Evolutionary conservation across 495 filamentous ascomycete genomes (phyloP).

Genomic region (Entonaema liquescens): DNA sequence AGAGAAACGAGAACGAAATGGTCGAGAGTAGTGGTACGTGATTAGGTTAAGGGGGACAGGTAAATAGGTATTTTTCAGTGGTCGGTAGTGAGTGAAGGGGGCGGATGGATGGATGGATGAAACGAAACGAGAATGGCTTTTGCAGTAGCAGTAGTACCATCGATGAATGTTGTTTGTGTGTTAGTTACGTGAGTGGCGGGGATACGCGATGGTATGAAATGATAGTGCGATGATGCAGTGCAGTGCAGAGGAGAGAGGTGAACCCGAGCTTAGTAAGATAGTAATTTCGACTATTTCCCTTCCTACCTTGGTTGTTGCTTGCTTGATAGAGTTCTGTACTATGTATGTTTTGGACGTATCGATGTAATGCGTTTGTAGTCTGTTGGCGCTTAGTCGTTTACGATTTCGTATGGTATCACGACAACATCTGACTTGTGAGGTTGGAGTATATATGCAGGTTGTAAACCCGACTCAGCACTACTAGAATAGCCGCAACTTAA

Average conservation of each 20-base stretch:
- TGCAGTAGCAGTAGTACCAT: conserved; percentile 30
- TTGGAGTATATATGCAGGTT: no score
- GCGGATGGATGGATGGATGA: neutral
- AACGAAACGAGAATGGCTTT: conserved; percentile 34
- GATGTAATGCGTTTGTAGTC: no score
- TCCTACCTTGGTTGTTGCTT: neutral
- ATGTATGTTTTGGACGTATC: no score
- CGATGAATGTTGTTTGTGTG: neutral
- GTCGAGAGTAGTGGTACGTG: neutral
- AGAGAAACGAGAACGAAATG: conserved; percentile 1
- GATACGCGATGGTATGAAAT: neutral
- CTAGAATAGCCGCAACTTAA: no score
- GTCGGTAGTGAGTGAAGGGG: neutral
- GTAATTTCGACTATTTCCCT: conserved; percentile 38
- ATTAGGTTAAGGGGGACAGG: neutral
- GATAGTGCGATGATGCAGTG: neutral
- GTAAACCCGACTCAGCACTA: no score
- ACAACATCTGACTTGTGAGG: no score
- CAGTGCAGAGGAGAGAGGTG: conserved; percentile 3
- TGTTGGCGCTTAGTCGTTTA: no score
- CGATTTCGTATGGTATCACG: no score
- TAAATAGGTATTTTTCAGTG: neutral
- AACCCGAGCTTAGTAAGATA: conserved; percentile 32
- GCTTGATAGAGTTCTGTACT: no score
- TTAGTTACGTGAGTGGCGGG: neutral